Evolutionary conservation across 306 rosid species (phyloP).

Genomic region (Pyrus communis): DNA sequence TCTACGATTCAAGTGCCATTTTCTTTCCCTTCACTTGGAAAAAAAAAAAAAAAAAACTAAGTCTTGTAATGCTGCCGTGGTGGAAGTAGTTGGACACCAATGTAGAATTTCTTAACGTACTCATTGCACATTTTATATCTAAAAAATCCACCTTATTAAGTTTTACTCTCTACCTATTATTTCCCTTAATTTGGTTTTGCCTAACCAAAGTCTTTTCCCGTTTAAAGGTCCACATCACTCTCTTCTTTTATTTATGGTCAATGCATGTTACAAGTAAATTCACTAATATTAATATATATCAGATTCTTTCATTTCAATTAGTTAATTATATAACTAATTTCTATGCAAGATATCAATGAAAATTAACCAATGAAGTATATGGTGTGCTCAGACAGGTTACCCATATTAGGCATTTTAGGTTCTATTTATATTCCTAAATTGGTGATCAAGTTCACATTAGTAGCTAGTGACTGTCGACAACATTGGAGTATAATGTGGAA

Average conservation of each 20-base stretch:
- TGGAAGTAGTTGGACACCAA: conserved; percentile 9
- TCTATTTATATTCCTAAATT: too few species aligned
- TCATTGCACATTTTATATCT: neutral
- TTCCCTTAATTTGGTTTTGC: neutral
- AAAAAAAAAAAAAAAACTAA: neutral
- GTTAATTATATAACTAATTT: too few species aligned
- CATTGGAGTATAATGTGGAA: too few species aligned
- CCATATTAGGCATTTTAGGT: too few species aligned
- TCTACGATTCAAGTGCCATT: conserved; percentile 1
- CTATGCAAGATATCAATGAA: neutral
- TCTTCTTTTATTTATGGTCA: neutral
- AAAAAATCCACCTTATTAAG: neutral
- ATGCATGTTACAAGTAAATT: neutral
- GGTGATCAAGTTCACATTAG: too few species aligned
- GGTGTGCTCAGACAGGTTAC: too few species aligned
- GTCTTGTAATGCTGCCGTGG: conserved; percentile 31
- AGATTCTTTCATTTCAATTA: too few species aligned
- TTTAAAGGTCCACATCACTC: neutral
- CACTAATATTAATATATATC: neutral
- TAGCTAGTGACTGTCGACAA: too few species aligned
- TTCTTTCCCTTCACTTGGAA: conserved; percentile 6
- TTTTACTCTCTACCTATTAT: neutral
- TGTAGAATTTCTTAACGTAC: neutral
- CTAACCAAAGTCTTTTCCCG: neutral
- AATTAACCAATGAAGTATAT: neutral